phyloP scores from a whole-genome alignment of 1,284 basidiomycete genomes.

The Takashimella tepidaria region DNA sequence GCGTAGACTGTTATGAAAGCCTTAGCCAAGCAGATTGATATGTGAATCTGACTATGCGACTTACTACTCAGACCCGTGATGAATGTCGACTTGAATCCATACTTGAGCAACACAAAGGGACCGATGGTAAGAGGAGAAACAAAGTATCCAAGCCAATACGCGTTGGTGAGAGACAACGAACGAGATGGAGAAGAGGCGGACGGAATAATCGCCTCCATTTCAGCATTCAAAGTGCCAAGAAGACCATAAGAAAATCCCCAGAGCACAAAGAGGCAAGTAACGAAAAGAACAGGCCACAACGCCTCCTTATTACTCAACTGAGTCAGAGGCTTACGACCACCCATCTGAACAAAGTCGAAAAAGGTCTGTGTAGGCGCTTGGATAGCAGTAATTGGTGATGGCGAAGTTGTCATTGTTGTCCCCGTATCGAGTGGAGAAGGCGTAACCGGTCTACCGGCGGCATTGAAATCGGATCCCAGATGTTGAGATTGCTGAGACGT shows the following conservation, averaged over 20 bases:
- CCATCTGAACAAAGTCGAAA: conserved; percentile 45
- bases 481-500: not conserved
- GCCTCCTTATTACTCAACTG: conserved; percentile 37
- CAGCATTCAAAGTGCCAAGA: conserved; percentile 38
- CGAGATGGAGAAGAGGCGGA: conserved; percentile 17
- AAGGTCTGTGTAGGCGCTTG: conserved; percentile 38
- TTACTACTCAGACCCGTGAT: conserved; percentile 36
- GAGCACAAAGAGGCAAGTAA: conserved; percentile 42
- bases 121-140: conserved; percentile 34
- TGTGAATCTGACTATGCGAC: too few relatives aligned
- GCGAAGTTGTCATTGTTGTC: not conserved
- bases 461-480: not conserved
- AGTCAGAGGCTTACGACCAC: conserved; percentile 36
- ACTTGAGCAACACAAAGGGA: conserved; percentile 31
- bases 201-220: conserved; percentile 33
- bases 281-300: conserved; percentile 44
- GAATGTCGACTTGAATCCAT: conserved; percentile 46
- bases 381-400: not conserved
- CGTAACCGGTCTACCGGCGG: not conserved
- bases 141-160: conserved; percentile 44
- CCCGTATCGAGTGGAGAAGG: not conserved
- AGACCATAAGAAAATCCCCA: conserved; percentile 48
- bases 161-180: conserved; percentile 34
- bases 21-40: not conserved
- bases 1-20: conserved; percentile 27